phyloP scores from a whole-genome alignment of 1,284 basidiomycete genomes.

The Ustilago bromivora region DNA sequence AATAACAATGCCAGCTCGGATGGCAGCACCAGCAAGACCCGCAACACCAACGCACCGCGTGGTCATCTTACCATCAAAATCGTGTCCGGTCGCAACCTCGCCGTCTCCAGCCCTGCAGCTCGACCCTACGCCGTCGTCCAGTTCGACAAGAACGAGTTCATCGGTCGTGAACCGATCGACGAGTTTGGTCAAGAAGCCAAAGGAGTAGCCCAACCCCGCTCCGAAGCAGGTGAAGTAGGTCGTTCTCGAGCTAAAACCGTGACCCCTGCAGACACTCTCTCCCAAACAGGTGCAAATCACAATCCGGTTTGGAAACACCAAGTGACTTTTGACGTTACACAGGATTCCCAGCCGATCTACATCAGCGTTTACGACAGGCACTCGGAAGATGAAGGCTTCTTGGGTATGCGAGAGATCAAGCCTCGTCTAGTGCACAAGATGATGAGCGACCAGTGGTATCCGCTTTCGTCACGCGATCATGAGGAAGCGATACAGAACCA shows the following conservation, averaged over 20 bases:
- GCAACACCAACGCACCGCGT: constrained; percentile 70
- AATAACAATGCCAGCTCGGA: constrained; percentile 4
- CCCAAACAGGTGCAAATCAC: constrained; percentile 72
- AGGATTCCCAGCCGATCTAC: constrained; percentile 83
- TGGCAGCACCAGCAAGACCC: constrained; percentile 38
- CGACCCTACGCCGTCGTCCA: constrained; percentile 96
- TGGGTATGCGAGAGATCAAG: constrained; percentile 91
- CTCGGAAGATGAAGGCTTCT: constrained; percentile 84
- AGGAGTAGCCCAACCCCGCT: constrained; percentile 78
- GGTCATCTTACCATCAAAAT: constrained; percentile 95
- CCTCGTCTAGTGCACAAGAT: constrained; percentile 89
- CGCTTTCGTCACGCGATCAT: constrained; percentile 73
- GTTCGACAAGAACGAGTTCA: constrained; percentile 99
- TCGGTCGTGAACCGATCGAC: constrained; percentile 87
- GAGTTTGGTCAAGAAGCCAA: constrained; percentile 88
- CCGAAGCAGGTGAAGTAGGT: constrained; percentile 75
- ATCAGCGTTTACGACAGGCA: constrained; percentile 94
- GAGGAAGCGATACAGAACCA: constrained; percentile 42
- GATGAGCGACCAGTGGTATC: constrained; percentile 97
- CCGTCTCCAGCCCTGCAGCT: constrained; percentile 71
- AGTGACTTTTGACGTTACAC: constrained; percentile 91
- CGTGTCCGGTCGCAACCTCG: constrained; percentile 87
- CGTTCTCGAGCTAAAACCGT: constrained; percentile 71
- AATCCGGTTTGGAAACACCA: constrained; percentile 99
- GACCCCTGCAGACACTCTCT: constrained; percentile 47